These are phyloP conservation scores for Colletotrichum zoysiae DNA, from an alignment of 2,329 filamentous ascomycete genomes.

Conservation along the genomic window DNA sequence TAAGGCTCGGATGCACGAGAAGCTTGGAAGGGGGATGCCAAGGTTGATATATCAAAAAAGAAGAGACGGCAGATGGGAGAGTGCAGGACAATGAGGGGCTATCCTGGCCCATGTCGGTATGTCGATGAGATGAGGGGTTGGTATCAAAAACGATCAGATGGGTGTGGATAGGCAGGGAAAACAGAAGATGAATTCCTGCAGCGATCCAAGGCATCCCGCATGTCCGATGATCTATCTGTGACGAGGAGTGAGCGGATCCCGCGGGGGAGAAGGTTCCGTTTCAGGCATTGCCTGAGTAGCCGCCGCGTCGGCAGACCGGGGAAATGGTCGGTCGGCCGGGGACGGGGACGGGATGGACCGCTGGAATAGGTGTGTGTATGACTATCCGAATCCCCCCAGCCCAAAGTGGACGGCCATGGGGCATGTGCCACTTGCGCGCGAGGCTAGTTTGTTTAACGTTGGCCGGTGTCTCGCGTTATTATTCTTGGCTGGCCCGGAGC, in stretches of 20 bases:
- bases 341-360: conserved; percentile 36
- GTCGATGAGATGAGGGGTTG: not conserved
- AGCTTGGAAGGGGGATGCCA: not conserved
- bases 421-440: conserved; percentile 16
- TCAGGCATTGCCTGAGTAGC: conserved; percentile 18
- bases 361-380: conserved; percentile 2
- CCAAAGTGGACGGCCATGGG: not conserved
- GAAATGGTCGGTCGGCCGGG: conserved; percentile 32
- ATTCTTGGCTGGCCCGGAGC: conserved; percentile 10
- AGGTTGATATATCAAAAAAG: not conserved
- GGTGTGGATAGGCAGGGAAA: not conserved
- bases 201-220: conserved; percentile 20
- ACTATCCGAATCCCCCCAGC: not conserved
- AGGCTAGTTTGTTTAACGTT: conserved; percentile 19
- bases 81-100: conserved; percentile 13
- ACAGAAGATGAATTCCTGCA: not conserved
- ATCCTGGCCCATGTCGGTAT: not conserved
- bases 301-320: conserved; percentile 30
- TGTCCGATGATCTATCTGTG: not conserved
- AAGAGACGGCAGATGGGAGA: not conserved
- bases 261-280: conserved; percentile 16
- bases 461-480: conserved; percentile 33
- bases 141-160: not conserved
- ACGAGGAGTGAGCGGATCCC: conserved; percentile 22
- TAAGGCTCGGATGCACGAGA: not conserved